phyloP scores from a whole-genome alignment of 106 monocot species.

The Ottelia alismoides region DNA sequence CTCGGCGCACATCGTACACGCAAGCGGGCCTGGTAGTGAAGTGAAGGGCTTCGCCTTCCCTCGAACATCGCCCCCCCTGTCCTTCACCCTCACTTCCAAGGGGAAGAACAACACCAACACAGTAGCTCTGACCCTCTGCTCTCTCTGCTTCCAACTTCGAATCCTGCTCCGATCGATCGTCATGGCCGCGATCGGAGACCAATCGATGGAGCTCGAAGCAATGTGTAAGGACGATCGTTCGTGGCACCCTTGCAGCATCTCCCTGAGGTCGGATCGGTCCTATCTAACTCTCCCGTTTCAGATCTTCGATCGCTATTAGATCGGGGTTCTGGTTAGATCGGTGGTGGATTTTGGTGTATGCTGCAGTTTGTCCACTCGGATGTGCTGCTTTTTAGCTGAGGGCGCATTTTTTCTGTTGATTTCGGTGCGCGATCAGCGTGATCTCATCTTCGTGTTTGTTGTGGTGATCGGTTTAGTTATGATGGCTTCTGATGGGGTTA shows the following conservation, averaged over 20 bases:
- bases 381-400: neutral
- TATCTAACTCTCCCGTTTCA: neutral
- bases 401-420: neutral
- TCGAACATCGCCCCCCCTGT: too few relatives aligned
- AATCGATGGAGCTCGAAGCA: conserved; percentile 34
- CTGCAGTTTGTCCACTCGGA: too few relatives aligned
- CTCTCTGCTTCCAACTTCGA: too few relatives aligned
- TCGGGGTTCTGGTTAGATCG: neutral
- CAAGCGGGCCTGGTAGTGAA: too few relatives aligned
- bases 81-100: too few relatives aligned
- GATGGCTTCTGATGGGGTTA: too few relatives aligned
- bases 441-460: neutral
- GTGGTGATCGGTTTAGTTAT: too few relatives aligned
- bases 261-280: conserved; percentile 16
- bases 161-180: too few relatives aligned
- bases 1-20: too few relatives aligned
- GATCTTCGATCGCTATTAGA: neutral
- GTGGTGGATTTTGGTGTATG: neutral
- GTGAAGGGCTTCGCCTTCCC: too few relatives aligned
- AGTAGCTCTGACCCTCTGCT: too few relatives aligned
- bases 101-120: too few relatives aligned
- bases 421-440: neutral
- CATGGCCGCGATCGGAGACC: conserved; percentile 16
- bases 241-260: conserved; percentile 42
- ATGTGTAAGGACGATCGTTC: conserved; percentile 33